A percentile compares a stretch with the other conserved stretches of the same genome.
Evolutionary conservation across 2,329 filamentous ascomycete genomes (phyloP).

Genomic region (Nigrospora sphaerica): DNA sequence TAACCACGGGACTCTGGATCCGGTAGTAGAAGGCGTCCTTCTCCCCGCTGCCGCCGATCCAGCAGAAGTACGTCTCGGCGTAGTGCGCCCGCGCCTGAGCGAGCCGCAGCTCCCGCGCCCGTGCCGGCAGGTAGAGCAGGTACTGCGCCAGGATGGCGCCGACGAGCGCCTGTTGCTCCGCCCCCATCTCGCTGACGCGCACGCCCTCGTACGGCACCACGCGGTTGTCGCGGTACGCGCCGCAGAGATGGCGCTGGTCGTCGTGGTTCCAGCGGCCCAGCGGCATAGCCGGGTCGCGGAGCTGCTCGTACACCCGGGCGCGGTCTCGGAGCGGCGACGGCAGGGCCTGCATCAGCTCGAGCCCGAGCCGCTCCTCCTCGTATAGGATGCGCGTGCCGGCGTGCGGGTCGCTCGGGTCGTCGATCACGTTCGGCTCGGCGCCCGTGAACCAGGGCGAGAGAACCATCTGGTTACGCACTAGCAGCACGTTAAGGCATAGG

Average conservation of each 20-base stretch:
- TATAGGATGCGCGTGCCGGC: conserved; percentile 59
- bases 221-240: conserved; percentile 71
- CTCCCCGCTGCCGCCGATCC: too few relatives aligned
- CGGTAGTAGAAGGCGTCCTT: too few relatives aligned
- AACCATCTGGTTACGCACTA: conserved; percentile 58
- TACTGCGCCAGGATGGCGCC: conserved; percentile 55
- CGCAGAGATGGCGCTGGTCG: conserved; percentile 71
- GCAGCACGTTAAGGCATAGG: conserved; percentile 63
- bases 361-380: conserved; percentile 54
- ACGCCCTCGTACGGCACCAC: conserved; percentile 68
- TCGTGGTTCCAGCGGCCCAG: too few relatives aligned
- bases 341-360: too few relatives aligned
- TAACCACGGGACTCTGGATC: too few relatives aligned
- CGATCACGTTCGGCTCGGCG: conserved; percentile 70
- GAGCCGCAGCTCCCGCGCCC: too few relatives aligned
- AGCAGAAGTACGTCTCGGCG: too few relatives aligned
- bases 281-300: conserved; percentile 61
- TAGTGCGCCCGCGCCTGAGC: too few relatives aligned
- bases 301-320: conserved; percentile 49
- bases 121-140: too few relatives aligned
- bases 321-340: conserved; percentile 31
- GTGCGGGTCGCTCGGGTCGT: conserved; percentile 53
- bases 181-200: conserved; percentile 38
- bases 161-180: conserved; percentile 44
- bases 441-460: conserved; percentile 72